Base-by-base conservation (phyloP, 495 filamentous ascomycete genomes). In the Podospora comata region DNA sequence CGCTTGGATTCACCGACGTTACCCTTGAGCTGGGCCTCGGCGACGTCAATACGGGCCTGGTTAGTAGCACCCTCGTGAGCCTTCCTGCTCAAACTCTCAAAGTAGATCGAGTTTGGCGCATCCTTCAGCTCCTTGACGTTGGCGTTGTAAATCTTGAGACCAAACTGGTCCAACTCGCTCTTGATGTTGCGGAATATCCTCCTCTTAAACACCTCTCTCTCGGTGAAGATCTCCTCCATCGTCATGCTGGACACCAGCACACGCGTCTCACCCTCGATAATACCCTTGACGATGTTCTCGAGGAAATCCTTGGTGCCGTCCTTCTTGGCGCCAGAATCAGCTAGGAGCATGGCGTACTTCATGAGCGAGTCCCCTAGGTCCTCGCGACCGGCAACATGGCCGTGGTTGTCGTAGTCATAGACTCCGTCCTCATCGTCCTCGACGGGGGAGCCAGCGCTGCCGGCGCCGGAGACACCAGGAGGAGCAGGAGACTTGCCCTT, bases 201-300 rank as follows among this genome's bases (percentile, higher is more conserved):
- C 32, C 82, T 83, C 80, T 93, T 93, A 82, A 94, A 93, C 39
- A 89, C 80, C 72, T 91, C 88, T n/a, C 92, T 83, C 77, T 91
- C 88, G 63, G 88, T 89, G 77, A 92, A 93, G 57, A 95, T 89
- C 79, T 93, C 92, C 73, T 94, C 91, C 90, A 94, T 92, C 15
- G 91, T 91, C 90, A 93, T 92, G 67, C 83, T 86, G 4, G 86
- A 89, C 39, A 95, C 90, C 60, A 93, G 85, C 27, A 90, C 88
- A 60, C 91, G 85, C 7, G 90, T 92, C 76, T 95, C 92, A 62
- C 92, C 92, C 77, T 94, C 91, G 73, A 95, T 94, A 77, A 95
- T 92, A 66, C 92, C 92, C 79, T 91, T 93, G 69, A 94, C 90
- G 66, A 94, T 95, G 74, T 91, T 89, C 75, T 93, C 90, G 39